Evolutionary conservation across 1,139 yeast genomes (phyloP), one percentile per base, ranked within the genome.

Genomic region (Diutina rugosa): DNA sequence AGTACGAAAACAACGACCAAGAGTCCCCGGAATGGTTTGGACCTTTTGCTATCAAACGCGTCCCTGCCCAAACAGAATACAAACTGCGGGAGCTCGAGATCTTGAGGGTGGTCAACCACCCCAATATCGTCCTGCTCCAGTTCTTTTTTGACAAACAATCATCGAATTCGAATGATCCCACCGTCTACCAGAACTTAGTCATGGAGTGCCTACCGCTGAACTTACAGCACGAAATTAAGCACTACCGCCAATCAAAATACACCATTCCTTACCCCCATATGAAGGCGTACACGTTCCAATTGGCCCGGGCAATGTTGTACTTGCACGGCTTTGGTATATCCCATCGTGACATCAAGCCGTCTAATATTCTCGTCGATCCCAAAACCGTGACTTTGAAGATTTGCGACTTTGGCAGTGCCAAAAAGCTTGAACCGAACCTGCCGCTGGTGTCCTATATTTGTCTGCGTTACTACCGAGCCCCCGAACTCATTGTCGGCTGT

Each of bases 131-230:
- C 51, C 74, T 79, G 55, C 74, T 87, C 63, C 79, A 84, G 61
- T 81, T 68, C 63, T 87, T 82, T 64, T 87, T 84, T 65, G 88
- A 85, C 68, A 84, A 85, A 59, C 84, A 81, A 59, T 75, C 77
- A 61, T 72, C 81, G 6, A 77, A 78, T 47, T 74, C 74, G 58
- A 87, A 84, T 66, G 51, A 48, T n/a, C 79, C 80, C 59, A 81
- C 83, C 63, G 67, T 86, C 51, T 87, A 86, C 67, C 91, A 85
- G 66, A 88, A 86, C 71, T 73, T 87, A 63, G 93, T 88, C 35
- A 87, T 87, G 95, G 95, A 87, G 69, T 85, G 91, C 63, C 73
- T 87, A 58, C 93, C 93, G n/a, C 85, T 86, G 53, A 87, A 87
- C 59, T 74, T 87, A 61, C 93, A 87, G 66, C 71, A 77, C 56